Conservation (phyloP, 164 flowering plant species). For the Pachysandra terminalis region DNA sequence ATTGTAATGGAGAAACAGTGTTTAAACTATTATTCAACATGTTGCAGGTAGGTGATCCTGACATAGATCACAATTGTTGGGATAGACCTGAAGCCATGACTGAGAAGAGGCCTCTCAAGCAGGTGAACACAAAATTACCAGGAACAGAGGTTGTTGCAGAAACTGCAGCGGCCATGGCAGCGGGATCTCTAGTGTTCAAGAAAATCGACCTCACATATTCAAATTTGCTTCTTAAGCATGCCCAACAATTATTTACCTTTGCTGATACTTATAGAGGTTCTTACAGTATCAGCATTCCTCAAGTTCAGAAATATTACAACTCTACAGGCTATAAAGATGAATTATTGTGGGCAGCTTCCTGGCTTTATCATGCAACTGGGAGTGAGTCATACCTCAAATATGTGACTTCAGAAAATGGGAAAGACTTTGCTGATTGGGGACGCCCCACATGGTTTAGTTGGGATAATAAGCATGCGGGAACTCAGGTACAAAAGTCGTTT, state of each 20-base stretch:
- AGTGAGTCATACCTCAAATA: conserved; percentile 58
- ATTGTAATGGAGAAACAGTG: too few relatives aligned
- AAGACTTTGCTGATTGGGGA: conserved; percentile 59
- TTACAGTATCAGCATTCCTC: conserved; percentile 67
- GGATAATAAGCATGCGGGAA: conserved; percentile 90
- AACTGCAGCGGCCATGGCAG: conserved; percentile 92
- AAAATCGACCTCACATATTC: conserved; percentile 54
- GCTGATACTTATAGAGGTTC: conserved; percentile 61
- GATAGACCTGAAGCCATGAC: conserved; percentile 77
- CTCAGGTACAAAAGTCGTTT: conserved; percentile 53
- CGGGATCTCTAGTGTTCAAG: conserved; percentile 86
- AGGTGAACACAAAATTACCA: conserved; percentile 62
- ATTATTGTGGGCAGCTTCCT: conserved; percentile 93
- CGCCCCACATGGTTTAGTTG: conserved; percentile 92
- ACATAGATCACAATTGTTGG: conserved; percentile 83
- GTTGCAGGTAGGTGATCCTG: conserved; percentile 78
- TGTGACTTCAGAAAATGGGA: conserved; percentile 58
- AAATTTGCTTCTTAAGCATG: conserved; percentile 62
- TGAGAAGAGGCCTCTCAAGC: conserved; percentile 65
- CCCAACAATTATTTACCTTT: conserved; percentile 66
- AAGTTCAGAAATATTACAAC: conserved; percentile 62
- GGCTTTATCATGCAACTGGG: conserved; percentile 94
- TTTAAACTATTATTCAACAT: too few relatives aligned
- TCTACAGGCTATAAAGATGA: conserved; percentile 92
- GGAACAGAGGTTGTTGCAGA: conserved; percentile 96